Base-by-base conservation (phyloP, 306 rosid genomes). In the Acacia acuminata region DNA sequence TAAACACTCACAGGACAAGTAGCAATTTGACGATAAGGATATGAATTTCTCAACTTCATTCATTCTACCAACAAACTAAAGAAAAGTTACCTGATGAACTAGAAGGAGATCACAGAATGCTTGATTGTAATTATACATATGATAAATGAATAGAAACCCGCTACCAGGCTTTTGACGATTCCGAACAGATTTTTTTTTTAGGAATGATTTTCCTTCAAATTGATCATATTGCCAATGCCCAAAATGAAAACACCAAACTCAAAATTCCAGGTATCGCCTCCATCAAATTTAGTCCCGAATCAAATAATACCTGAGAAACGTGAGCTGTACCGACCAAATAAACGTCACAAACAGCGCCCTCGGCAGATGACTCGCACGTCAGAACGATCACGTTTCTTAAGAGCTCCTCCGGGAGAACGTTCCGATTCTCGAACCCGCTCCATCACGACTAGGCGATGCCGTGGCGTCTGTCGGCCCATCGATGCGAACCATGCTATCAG, bases 301-400 rank as follows among this genome's bases (percentile, higher is more conserved):
- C 25, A n/a, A 75, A 25, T 19, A 32, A 69, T 79, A 96, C 99
- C 94, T 80, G 84, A 5, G 99, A 96, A 47, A 96, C 98, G 64
- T 96, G 99, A 58, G 97, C 97, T 24, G 98, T 94, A 71, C 99
- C 99, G 30, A 96, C 96, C 70, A 96, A 38, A 82, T 91, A 88
- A 10, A 96, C 99, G 16, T 96, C 88, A 75, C 99, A 96, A 60
- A 92, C 85, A 47, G 92, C 92, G 58, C 92, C 87, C 19, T 76
- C 89, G 13, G 92, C 90, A 24, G 90, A 13, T 10, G 98, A 90
- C 42, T 94, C 96, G 79, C 99, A 96, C n/a, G 91, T 82, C 80
- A 96, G 90, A 60, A 78, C 69, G 68, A 91, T 10, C 76, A 92
- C 94, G 85, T 92, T 94, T 86, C 88, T 83, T 2, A 91, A 81